Base-by-base conservation (phyloP, 1,284 basidiomycete genomes). In the Tausonia pullulans region DNA sequence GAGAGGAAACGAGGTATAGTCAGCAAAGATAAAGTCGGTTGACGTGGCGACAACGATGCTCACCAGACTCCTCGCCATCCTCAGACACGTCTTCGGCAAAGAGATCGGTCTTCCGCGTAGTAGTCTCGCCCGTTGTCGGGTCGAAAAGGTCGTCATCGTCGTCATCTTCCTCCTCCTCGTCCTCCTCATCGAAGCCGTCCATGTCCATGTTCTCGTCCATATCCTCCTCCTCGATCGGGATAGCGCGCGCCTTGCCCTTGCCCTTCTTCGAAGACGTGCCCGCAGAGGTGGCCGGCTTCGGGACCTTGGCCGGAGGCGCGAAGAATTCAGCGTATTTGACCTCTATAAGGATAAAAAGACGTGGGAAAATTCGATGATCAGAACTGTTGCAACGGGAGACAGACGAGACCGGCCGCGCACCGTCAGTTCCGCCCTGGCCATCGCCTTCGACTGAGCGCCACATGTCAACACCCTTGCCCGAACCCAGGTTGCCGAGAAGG, bases 321-420 rank as follows among this genome's bases (percentile, higher is more conserved):
- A 94, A 96, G 66, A 92, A 80, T 72, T 81, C 79, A 45, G 71
- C 66, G 65, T 78, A 81, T 69, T 72, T 75, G 60, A 79, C 73
- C 40, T 74, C 77, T 73, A 68, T 60, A 14, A 61, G 64, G 51
- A 68, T 9, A 2, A 4, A 53, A 27, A 27, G 43, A 10, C 4
- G 14, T n/a, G 50, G 45, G 39, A 43, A 44, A 14, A 44, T 5
- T 8, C 10, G 44, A 40, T 43, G 55, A n/a, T 41, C 27, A 16
- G 27, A 27, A 27, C 27, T 27, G 27, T 27, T 27, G 27, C 27
- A 2, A 27, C 27, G 27, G 27, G 27, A 27, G 27, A 27, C 27
- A 27, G 27, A 27, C 27, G 27, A 27, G 27, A 27, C 27, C 27
- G 27, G 27, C 27, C 27, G 27, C 53, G 51, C 48, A 62, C 63